phyloP scores from a whole-genome alignment of 106 monocot species.

The Dendrobium huoshanense region DNA sequence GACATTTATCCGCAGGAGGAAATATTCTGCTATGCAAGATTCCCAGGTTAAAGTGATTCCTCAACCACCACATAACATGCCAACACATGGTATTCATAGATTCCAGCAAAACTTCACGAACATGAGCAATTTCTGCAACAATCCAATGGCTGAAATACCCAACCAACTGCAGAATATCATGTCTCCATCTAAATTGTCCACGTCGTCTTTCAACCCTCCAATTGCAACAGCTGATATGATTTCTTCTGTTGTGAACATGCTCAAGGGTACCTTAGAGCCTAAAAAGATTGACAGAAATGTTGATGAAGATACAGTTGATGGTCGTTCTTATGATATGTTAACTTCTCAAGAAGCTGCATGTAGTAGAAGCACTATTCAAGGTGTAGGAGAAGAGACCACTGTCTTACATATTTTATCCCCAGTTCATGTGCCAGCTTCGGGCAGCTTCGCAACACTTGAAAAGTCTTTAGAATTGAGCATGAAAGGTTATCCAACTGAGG shows the following conservation, averaged over 20 bases:
- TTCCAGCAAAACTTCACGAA: constrained; percentile 15
- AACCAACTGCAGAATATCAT: constrained; percentile 25
- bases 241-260: constrained; percentile 61
- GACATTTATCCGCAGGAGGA: neutral
- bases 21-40: neutral
- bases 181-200: constrained; percentile 39
- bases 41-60: neutral
- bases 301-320: constrained; percentile 20
- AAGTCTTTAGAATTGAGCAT: constrained; percentile 22
- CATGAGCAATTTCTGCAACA: constrained; percentile 19
- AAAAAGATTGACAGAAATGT: constrained; percentile 27
- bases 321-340: constrained; percentile 24
- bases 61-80: neutral
- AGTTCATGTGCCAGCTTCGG: constrained; percentile 16
- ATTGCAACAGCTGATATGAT: constrained; percentile 27
- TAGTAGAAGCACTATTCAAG: constrained; percentile 16
- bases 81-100: neutral
- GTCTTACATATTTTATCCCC: constrained; percentile 23
- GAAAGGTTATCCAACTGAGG: constrained; percentile 21
- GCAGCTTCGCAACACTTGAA: constrained; percentile 9
- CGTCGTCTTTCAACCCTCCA: constrained; percentile 32
- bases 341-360: constrained; percentile 22
- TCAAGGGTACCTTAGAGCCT: constrained; percentile 38
- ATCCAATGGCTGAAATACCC: constrained; percentile 21
- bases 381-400: constrained; percentile 15